Evolutionary conservation across 83 land plant species (phyloP).

Genomic region (Picea engelmannii): DNA sequence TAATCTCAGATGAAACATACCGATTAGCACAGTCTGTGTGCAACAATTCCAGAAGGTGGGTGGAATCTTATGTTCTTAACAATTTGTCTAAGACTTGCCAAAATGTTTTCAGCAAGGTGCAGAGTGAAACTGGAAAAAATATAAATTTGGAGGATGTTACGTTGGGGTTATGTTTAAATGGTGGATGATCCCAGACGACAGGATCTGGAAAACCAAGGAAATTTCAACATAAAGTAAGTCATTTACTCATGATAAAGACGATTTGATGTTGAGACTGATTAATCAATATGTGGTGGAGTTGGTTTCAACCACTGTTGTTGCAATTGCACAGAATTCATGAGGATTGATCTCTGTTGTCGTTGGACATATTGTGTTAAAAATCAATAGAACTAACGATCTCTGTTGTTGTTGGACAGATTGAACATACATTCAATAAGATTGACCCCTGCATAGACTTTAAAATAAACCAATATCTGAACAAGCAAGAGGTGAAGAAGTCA

Average conservation of each 20-base stretch:
- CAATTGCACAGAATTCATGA: not conserved
- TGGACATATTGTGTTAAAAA: no score
- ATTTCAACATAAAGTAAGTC: not conserved
- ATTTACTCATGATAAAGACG: not conserved
- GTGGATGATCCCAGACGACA: not conserved
- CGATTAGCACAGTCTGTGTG: constrained; percentile 5
- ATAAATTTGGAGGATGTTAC: not conserved
- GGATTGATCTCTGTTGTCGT: not conserved
- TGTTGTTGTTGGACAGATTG: not conserved
- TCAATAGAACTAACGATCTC: no score
- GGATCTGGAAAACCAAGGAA: not conserved
- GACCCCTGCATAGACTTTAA: constrained; percentile 72
- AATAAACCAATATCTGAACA: constrained; percentile 57
- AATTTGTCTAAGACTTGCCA: not conserved
- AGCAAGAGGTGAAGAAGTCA: constrained; percentile 57
- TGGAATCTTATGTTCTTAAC: not conserved
- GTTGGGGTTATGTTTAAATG: not conserved
- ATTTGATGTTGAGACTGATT: no score
- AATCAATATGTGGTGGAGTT: not conserved
- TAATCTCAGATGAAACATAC: constrained; percentile 16
- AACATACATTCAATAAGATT: constrained; percentile 13
- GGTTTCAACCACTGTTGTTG: not conserved
- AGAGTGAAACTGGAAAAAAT: not conserved
- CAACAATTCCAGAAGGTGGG: constrained; percentile 1
- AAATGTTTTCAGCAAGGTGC: not conserved